Conservation (phyloP, 345 rosid genomes). For the Brassica carinata region DNA sequence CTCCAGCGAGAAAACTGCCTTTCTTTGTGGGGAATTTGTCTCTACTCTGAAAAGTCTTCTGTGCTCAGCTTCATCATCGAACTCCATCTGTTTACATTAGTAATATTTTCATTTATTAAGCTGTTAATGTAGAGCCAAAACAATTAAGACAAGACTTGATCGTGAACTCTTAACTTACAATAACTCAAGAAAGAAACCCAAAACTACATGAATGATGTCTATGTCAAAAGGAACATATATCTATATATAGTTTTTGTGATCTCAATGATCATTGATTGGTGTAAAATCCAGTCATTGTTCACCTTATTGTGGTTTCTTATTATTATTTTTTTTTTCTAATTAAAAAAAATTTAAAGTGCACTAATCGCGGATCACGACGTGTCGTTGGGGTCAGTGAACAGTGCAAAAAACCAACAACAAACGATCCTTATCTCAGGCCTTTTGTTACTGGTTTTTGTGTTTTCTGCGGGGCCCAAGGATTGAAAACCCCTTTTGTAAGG, state of each 20-base stretch:
- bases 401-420: too few species aligned
- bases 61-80: conserved; percentile 30
- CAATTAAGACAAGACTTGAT: background rate
- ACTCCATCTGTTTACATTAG: conserved; percentile 28
- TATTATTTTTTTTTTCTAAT: too few species aligned
- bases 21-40: conserved; percentile 18
- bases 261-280: background rate
- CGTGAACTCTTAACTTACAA: background rate
- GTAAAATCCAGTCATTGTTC: background rate
- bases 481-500: too few species aligned
- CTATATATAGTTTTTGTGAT: background rate
- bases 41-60: conserved; percentile 34
- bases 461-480: too few species aligned
- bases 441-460: too few species aligned
- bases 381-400: too few species aligned
- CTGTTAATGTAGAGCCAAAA: background rate
- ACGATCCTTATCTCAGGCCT: too few species aligned
- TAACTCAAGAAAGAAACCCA: background rate
- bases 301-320: too few species aligned
- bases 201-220: background rate
- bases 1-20: conserved; percentile 21
- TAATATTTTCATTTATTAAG: background rate
- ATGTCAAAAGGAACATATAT: background rate
- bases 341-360: too few species aligned
- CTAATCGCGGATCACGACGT: too few species aligned